Base-by-base conservation (phyloP, 352 stramenopile species). In the Globisporangium okanoganense region DNA sequence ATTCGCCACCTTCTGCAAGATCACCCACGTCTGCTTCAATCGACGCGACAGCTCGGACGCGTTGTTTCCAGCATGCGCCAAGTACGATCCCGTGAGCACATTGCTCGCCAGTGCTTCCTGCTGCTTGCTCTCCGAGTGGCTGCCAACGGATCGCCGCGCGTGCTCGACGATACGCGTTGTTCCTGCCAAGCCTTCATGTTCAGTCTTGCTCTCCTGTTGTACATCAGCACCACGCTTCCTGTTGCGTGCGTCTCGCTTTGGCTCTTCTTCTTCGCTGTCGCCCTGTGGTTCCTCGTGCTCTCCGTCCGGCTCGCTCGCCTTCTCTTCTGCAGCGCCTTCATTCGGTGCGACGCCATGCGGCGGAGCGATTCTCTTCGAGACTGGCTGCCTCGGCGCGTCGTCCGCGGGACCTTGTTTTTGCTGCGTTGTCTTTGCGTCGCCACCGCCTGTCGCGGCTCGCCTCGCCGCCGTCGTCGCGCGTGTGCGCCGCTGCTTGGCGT, bases 1-100 rank as follows among this genome's bases (percentile, higher is more conserved):
- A 45, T 73, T 87, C 1, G 67, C 41, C 0, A 62, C 64, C 10
- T 71, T 43, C 52, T 88, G 80, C 13, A 94, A 58, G 33, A 62
- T 58, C 16, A 67, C 51, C 73, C 69, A 90, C 47, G 68, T 79
- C 38, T 82, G 60, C 60, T 89, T 79, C 18, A 94, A 66, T 14
- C 77, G 58, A 18, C 78, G 74, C 22, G 66, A 70, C 18, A 94
- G 61, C 44, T 75, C 66, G 0, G 76, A 71, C n/a, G 65, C 45
- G 27, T 73, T 79, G n/a, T 47, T 49, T 9, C 73, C 65, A 9
- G 72, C 63, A 1, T 53, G n/a, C n/a, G 70, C 35, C 29, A 84
- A 60, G 35, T 70, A 78, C 40, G 62, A 49, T 5, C 51, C 66
- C 7, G 55, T 52, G 10, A 67, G 38, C 24, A 63, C 56, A n/a